Percentiles rank a stretch among this genome's conserved stretches.
Evolutionary conservation across 371 early-diverging fungal genomes (phyloP).

Genomic region (Syncephalis fuscata): DNA sequence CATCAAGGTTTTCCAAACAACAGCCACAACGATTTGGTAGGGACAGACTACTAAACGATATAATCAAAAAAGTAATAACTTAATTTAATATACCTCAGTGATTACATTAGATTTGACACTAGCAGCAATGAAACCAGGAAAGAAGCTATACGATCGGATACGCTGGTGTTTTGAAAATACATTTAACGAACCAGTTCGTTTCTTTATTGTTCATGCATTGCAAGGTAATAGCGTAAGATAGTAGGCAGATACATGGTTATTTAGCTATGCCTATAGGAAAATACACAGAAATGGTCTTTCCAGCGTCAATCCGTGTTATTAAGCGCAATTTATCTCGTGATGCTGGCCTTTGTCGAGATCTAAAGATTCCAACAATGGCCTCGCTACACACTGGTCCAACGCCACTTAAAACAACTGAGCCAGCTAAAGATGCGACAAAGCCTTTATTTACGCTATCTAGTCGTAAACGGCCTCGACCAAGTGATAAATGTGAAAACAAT

Average conservation of each 20-base stretch:
- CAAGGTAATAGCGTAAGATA: slow-evolving; percentile 10
- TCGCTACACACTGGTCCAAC: background rate
- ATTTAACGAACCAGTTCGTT: slow-evolving; percentile 15
- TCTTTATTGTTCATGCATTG: slow-evolving; percentile 22
- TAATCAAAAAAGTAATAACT: background rate
- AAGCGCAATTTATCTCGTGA: slow-evolving; percentile 3
- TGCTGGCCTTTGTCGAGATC: slow-evolving; percentile 5
- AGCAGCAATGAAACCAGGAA: slow-evolving; percentile 21
- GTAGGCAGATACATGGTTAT: too few species aligned
- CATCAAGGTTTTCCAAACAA: slow-evolving; percentile 12
- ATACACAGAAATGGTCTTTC: slow-evolving; percentile 15
- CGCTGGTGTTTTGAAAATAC: slow-evolving; percentile 38
- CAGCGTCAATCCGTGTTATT: slow-evolving; percentile 4
- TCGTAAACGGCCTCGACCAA: too few species aligned
- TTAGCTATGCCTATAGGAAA: background rate
- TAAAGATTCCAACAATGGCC: slow-evolving; percentile 7
- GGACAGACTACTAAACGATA: background rate
- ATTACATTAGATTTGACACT: slow-evolving; percentile 21
- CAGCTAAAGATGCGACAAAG: too few species aligned
- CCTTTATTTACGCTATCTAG: too few species aligned
- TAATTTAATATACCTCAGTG: too few species aligned
- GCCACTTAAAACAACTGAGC: too few species aligned
- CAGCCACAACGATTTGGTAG: slow-evolving; percentile 25
- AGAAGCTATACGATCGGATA: slow-evolving; percentile 25
- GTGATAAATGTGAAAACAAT: too few species aligned